A percentile compares a stretch with the other conserved stretches of the same genome.
Conservation (phyloP, 495 filamentous ascomycete species). For the Daldinia decipiens region DNA sequence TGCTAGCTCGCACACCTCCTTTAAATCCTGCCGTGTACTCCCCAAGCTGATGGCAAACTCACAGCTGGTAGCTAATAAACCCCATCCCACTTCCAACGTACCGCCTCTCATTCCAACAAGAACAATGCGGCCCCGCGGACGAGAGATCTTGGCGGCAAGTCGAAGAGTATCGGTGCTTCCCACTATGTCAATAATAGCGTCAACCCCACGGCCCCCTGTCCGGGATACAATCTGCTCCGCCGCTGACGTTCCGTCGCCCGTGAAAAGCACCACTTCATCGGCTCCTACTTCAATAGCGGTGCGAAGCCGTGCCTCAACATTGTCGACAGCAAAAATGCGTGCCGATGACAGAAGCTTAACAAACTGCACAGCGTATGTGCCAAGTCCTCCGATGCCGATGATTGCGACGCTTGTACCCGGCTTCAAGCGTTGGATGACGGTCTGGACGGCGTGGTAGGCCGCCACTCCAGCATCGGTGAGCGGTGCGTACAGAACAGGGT, state of each 20-base stretch:
- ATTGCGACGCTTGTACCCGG: constrained; percentile 24
- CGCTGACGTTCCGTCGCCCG: neutral
- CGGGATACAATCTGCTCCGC: neutral
- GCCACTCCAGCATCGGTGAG: constrained; percentile 55
- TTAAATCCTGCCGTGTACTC: constrained; percentile 27
- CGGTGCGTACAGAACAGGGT: constrained; percentile 47
- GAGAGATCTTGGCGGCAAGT: constrained; percentile 20
- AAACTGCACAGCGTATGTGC: constrained; percentile 27
- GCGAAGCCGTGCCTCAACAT: constrained; percentile 2
- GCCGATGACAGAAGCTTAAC: constrained; percentile 24
- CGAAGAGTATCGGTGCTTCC: constrained; percentile 6
- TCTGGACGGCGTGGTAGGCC: constrained; percentile 56
- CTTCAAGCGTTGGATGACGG: constrained; percentile 20
- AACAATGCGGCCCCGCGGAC: constrained; percentile 23
- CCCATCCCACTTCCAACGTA: constrained; percentile 28
- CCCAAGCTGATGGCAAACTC: constrained; percentile 30
- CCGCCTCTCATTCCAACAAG: constrained; percentile 29
- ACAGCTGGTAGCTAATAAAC: constrained; percentile 22
- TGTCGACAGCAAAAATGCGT: constrained; percentile 24
- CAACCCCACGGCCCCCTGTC: neutral
- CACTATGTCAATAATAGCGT: neutral
- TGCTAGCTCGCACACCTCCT: constrained; percentile 29
- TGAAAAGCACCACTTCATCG: constrained; percentile 72
- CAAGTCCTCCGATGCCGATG: constrained; percentile 26
- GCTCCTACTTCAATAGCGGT: constrained; percentile 17